Evolutionary conservation across 1,139 yeast species (phyloP).

Genomic region (Scheffersomyces lignicola): DNA sequence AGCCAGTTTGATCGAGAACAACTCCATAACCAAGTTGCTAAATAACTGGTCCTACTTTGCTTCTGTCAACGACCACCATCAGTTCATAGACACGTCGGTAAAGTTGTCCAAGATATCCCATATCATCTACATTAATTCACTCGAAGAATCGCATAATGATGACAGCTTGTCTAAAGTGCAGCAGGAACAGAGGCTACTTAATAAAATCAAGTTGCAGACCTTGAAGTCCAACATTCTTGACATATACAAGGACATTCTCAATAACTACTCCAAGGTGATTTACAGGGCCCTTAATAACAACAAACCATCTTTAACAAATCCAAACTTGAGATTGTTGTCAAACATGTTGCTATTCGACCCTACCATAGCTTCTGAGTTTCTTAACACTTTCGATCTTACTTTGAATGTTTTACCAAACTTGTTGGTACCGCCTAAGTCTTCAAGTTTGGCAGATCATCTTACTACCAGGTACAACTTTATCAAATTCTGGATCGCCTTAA

Average conservation of each 20-base stretch:
- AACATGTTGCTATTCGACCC: slow-evolving; percentile 54
- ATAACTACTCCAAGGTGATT: slow-evolving; percentile 58
- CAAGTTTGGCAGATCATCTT: slow-evolving; percentile 23
- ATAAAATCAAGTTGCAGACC: slow-evolving; percentile 6
- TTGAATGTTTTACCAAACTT: slow-evolving; percentile 63
- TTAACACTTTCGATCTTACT: slow-evolving; percentile 68
- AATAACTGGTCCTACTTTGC: slow-evolving; percentile 61
- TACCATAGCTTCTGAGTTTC: slow-evolving; percentile 52
- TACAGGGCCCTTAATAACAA: slow-evolving; percentile 66
- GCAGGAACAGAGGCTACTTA: slow-evolving; percentile 1
- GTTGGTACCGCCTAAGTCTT: slow-evolving; percentile 52
- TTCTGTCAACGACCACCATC: slow-evolving; percentile 59
- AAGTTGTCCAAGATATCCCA: slow-evolving; percentile 28
- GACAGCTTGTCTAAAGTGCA: background rate
- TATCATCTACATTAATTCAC: slow-evolving; percentile 6
- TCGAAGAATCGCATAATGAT: slow-evolving; percentile 13
- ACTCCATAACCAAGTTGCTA: slow-evolving; percentile 20
- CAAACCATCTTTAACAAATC: slow-evolving; percentile 61
- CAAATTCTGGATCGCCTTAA: slow-evolving; percentile 58
- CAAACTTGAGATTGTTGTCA: slow-evolving; percentile 56
- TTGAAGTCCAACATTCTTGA: slow-evolving; percentile 10
- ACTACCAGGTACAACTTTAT: slow-evolving; percentile 60
- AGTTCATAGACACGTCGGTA: slow-evolving; percentile 43
- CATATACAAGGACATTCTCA: slow-evolving; percentile 54
- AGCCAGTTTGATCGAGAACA: slow-evolving; percentile 14